Evolutionary conservation across 2,329 filamentous ascomycete species (phyloP).

Genomic region (Talaromyces albobiverticillius): DNA sequence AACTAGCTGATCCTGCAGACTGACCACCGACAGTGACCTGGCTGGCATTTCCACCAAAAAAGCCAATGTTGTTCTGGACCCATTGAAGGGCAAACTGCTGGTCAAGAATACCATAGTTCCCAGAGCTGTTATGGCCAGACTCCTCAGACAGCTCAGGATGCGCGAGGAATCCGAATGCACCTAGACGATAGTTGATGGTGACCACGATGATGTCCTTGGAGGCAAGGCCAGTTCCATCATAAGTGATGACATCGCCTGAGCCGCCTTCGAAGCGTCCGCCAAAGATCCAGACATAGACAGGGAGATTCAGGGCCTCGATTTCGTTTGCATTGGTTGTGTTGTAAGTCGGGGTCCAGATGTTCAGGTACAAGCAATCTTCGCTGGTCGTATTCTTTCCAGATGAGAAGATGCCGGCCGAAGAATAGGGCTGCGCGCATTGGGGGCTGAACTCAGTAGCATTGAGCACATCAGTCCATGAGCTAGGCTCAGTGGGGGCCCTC

Average conservation of each 20-base stretch:
- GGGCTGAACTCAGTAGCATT: slow-evolving; percentile 20
- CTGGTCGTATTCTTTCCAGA: slow-evolving; percentile 32
- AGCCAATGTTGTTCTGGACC: slow-evolving; percentile 20
- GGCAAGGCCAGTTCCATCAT: slow-evolving; percentile 41
- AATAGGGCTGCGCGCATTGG: slow-evolving; percentile 24
- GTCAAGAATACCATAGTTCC: slow-evolving; percentile 20
- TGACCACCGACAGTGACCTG: slow-evolving; percentile 21
- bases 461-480: slow-evolving; percentile 1
- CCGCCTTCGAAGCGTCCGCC: slow-evolving; percentile 62
- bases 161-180: slow-evolving; percentile 22
- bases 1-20: slow-evolving; percentile 31
- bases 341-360: slow-evolving; percentile 37
- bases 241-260: slow-evolving; percentile 51
- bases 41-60: slow-evolving; percentile 27
- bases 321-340: slow-evolving; percentile 35
- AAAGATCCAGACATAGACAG: slow-evolving; percentile 62
- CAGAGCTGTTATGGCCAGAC: slow-evolving; percentile 19
- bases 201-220: slow-evolving; percentile 12
- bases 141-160: slow-evolving; percentile 2
- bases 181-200: slow-evolving; percentile 23
- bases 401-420: slow-evolving; percentile 21
- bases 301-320: too few relatives aligned
- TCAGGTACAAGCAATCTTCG: slow-evolving; percentile 41
- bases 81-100: slow-evolving; percentile 18
- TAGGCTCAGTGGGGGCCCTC: too few relatives aligned